Percentiles rank a stretch among this genome's conserved stretches.
Evolutionary conservation across 202 grass and related monocot genomes (phyloP).

Genomic region (Panicum virgatum): DNA sequence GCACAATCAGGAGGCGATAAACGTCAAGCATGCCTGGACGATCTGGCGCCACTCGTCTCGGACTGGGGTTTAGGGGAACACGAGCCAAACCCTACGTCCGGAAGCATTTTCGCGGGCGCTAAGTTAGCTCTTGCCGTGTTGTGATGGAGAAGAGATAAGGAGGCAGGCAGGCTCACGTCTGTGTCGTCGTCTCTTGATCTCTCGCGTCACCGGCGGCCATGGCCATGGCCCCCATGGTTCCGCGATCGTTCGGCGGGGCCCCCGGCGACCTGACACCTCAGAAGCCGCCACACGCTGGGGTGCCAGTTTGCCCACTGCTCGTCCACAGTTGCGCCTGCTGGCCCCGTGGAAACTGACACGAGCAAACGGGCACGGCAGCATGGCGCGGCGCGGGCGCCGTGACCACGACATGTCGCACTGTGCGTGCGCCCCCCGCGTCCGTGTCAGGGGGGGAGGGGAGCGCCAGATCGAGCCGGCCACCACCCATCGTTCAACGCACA

Average conservation of each 20-base stretch:
- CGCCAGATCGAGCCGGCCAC: not conserved
- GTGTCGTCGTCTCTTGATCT: not conserved
- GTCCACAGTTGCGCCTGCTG: no score
- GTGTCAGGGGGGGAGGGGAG: slow-evolving; percentile 30
- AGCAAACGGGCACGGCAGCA: slow-evolving; percentile 35
- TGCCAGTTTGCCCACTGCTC: slow-evolving; percentile 25
- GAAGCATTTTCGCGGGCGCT: not conserved
- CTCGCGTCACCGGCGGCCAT: not conserved
- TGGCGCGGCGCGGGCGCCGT: slow-evolving; percentile 15
- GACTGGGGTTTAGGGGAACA: not conserved
- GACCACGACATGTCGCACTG: slow-evolving; percentile 16
- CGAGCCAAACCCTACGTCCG: not conserved
- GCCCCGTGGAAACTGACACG: no score
- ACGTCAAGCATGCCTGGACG: slow-evolving; percentile 20
- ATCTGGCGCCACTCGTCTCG: not conserved
- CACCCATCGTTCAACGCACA: slow-evolving; percentile 7
- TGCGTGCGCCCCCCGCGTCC: not conserved
- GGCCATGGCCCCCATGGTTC: not conserved
- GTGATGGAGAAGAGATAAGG: not conserved
- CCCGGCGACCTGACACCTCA: not conserved
- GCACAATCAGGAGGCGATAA: not conserved
- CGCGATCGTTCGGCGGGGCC: not conserved
- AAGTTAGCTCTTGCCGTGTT: not conserved
- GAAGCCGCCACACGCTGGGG: slow-evolving; percentile 33
- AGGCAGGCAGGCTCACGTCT: not conserved